phyloP scores from a whole-genome alignment of 2,329 filamentous ascomycete genomes.

The Cladobotryum protrusum region DNA sequence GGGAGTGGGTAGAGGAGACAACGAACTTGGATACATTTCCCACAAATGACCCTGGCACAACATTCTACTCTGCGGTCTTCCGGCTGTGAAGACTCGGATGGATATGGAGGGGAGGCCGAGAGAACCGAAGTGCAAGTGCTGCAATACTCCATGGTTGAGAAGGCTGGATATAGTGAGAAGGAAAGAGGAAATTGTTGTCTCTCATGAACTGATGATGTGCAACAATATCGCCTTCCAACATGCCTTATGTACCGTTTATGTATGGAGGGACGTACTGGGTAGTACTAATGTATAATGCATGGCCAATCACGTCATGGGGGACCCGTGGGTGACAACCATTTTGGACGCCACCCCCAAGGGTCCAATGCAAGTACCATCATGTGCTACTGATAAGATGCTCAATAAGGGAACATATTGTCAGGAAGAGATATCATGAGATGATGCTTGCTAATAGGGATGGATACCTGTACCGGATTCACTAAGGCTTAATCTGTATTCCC shows the following conservation, averaged over 20 bases:
- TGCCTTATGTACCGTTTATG: not conserved
- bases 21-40: constrained; percentile 58
- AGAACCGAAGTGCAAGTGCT: constrained; percentile 65
- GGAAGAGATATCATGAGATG: too few species aligned
- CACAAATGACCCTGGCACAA: constrained; percentile 66
- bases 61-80: constrained; percentile 59
- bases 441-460: too few species aligned
- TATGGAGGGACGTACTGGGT: too few species aligned
- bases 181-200: constrained; percentile 5
- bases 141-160: constrained; percentile 42
- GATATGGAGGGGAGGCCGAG: constrained; percentile 44
- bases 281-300: not conserved
- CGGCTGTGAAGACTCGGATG: constrained; percentile 54
- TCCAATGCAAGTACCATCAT: too few species aligned
- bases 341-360: not conserved
- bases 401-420: too few species aligned
- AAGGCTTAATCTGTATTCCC: too few species aligned
- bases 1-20: not conserved
- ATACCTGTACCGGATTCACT: too few species aligned
- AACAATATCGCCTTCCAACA: not conserved
- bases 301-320: constrained; percentile 11
- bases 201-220: not conserved
- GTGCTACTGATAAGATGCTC: too few species aligned
- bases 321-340: constrained; percentile 7
- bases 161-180: not conserved